A percentile compares a stretch with the other conserved stretches of the same genome.
Evolutionary conservation across 257 asterid species (phyloP).

Genomic region (Primulina tabacum): DNA sequence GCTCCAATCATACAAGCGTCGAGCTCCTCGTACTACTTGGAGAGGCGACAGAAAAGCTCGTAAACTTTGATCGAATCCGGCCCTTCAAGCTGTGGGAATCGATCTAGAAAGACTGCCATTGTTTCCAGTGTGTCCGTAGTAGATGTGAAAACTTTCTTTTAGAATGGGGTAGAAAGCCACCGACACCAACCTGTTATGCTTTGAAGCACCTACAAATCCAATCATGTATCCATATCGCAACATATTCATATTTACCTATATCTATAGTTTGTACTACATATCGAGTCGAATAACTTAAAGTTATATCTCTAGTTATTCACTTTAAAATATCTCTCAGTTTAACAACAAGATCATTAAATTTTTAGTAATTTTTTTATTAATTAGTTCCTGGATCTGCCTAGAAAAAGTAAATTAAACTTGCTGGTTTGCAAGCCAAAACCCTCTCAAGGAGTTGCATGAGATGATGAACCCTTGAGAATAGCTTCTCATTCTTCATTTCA

Average conservation of each 20-base stretch:
- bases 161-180: slow-evolving; percentile 71
- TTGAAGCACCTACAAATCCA: too few relatives aligned
- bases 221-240: too few relatives aligned
- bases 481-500: slow-evolving; percentile 56
- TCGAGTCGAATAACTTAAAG: too few relatives aligned
- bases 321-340: too few relatives aligned
- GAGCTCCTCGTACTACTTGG: slow-evolving; percentile 83
- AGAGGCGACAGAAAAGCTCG: slow-evolving; percentile 66
- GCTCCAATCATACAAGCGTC: slow-evolving; percentile 73
- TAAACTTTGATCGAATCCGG: slow-evolving; percentile 58
- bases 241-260: too few relatives aligned
- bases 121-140: slow-evolving; percentile 69
- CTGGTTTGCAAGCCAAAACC: slow-evolving; percentile 69
- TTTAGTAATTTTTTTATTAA: too few relatives aligned
- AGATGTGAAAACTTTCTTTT: slow-evolving; percentile 74
- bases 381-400: too few relatives aligned
- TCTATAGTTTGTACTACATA: too few relatives aligned
- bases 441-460: slow-evolving; percentile 79
- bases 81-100: slow-evolving; percentile 74
- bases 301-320: too few relatives aligned
- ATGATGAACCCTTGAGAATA: slow-evolving; percentile 60
- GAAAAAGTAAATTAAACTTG: slow-evolving; percentile 37
- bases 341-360: too few relatives aligned
- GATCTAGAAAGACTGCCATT: slow-evolving; percentile 61
- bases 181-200: too few relatives aligned